Conservation (phyloP, 768 basidiomycete genomes). For the Termitomyces sp. region DNA sequence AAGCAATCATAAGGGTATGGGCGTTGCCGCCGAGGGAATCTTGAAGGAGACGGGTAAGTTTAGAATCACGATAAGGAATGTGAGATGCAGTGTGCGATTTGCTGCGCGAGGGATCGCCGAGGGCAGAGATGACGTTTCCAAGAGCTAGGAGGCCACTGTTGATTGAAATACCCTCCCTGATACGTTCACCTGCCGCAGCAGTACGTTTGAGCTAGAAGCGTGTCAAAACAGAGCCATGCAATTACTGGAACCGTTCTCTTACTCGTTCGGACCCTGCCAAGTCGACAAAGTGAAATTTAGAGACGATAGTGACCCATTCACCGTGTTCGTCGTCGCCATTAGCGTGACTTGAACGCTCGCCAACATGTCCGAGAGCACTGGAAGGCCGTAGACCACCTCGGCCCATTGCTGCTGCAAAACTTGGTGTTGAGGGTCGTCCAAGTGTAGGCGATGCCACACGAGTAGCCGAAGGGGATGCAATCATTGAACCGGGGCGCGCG, state of each 20-base stretch:
- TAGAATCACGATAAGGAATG: constrained; percentile 97
- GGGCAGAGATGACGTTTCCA: constrained; percentile 97
- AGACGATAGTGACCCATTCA: constrained; percentile 87
- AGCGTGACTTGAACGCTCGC: constrained; percentile 37
- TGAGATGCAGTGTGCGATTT: constrained; percentile 84
- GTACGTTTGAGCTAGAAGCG: constrained; percentile 82
- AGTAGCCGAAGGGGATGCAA: constrained; percentile 37
- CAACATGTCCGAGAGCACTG: constrained; percentile 74
- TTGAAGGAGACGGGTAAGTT: constrained; percentile 93
- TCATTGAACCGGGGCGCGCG: constrained; percentile 79
- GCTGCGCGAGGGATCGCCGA: constrained; percentile 88
- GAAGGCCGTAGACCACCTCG: constrained; percentile 69
- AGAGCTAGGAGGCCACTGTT: constrained; percentile 95
- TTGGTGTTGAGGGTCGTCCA: constrained; percentile 76
- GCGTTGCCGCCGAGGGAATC: constrained; percentile 97
- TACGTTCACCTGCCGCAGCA: constrained; percentile 91
- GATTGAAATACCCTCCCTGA: constrained; percentile 99
- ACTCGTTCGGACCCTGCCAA: constrained; percentile 95
- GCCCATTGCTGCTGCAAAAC: constrained; percentile 72
- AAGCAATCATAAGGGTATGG: constrained; percentile 98
- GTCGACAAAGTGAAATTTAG: constrained; percentile 99
- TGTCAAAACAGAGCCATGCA: constrained; percentile 11
- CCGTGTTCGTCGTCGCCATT: constrained; percentile 59
- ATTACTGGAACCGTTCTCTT: constrained; percentile 24
- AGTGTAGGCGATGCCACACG: constrained; percentile 77